Conservation (phyloP, 2,329 filamentous ascomycete genomes). For the Talaromyces sp. region DNA sequence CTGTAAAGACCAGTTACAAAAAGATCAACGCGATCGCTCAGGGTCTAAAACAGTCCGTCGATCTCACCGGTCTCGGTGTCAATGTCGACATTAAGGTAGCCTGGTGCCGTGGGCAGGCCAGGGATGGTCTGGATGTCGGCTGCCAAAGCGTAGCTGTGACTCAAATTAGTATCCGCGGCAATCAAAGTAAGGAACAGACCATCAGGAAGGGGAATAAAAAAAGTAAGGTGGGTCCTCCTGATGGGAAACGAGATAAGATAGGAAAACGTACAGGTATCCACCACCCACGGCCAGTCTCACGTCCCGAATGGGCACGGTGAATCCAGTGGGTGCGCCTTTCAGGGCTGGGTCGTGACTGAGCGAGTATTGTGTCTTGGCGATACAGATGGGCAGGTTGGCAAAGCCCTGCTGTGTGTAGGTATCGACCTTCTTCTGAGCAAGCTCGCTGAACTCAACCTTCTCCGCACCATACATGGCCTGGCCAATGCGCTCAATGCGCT, state of each 20-base stretch:
- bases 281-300: constrained; percentile 92
- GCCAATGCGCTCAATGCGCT: constrained; percentile 88
- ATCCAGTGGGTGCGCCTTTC: constrained; percentile 93
- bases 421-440: constrained; percentile 94
- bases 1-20: neutral
- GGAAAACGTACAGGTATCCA: constrained; percentile 73
- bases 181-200: neutral
- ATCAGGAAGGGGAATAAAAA: neutral
- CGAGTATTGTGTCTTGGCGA: constrained; percentile 98
- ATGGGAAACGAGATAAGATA: neutral
- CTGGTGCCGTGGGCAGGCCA: constrained; percentile 89
- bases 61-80: constrained; percentile 83
- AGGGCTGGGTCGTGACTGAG: constrained; percentile 88
- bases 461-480: constrained; percentile 92
- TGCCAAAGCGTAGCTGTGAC: constrained; percentile 77
- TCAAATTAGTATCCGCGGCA: constrained; percentile 12
- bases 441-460: constrained; percentile 87
- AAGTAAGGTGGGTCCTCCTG: constrained; percentile 36
- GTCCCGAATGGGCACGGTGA: constrained; percentile 91
- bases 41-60: constrained; percentile 78
- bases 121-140: constrained; percentile 99
- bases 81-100: constrained; percentile 90
- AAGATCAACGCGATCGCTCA: too few relatives aligned
- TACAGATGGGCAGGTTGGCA: constrained; percentile 88
- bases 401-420: constrained; percentile 92